Percentiles rank a stretch among this genome's conserved stretches.
These are phyloP conservation scores for Cadophora luteo-olivacea DNA, from an alignment of 2,329 filamentous ascomycete species.

Conservation along the genomic window DNA sequence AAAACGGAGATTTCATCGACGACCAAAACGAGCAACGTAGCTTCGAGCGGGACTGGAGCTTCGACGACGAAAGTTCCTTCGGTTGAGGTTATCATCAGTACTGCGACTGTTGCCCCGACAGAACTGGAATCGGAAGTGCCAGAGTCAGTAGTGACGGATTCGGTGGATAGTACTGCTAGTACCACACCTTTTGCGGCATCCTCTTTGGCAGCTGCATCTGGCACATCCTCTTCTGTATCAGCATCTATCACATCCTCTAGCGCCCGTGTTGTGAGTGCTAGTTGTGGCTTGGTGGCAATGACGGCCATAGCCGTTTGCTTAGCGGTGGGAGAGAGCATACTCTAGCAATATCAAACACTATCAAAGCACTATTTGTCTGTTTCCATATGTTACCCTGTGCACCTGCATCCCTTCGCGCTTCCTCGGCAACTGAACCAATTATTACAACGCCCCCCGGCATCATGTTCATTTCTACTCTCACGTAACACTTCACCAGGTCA, in stretches of 20 bases:
- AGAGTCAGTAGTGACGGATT: not conserved
- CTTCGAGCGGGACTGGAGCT: no score
- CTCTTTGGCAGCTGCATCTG: not conserved
- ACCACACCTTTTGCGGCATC: not conserved
- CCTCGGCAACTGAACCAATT: no score
- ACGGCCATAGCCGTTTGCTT: not conserved
- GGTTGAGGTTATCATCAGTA: not conserved
- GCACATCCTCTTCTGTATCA: not conserved
- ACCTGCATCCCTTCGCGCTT: not conserved
- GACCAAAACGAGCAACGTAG: not conserved
- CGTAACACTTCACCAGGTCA: no score
- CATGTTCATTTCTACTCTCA: no score
- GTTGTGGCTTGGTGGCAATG: not conserved
- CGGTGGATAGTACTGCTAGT: conserved; percentile 1
- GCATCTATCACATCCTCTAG: not conserved
- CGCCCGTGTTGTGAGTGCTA: not conserved
- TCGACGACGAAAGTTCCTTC: not conserved
- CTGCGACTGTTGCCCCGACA: not conserved
- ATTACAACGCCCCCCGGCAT: no score
- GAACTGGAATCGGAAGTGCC: not conserved
- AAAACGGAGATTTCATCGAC: not conserved
- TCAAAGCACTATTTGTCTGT: not conserved
- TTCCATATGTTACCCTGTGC: not conserved
- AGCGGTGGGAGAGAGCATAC: not conserved
- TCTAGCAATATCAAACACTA: not conserved